These are phyloP conservation scores for Wallemia mellicola DNA, from an alignment of 1,284 basidiomycete genomes.

Conservation along the genomic window DNA sequence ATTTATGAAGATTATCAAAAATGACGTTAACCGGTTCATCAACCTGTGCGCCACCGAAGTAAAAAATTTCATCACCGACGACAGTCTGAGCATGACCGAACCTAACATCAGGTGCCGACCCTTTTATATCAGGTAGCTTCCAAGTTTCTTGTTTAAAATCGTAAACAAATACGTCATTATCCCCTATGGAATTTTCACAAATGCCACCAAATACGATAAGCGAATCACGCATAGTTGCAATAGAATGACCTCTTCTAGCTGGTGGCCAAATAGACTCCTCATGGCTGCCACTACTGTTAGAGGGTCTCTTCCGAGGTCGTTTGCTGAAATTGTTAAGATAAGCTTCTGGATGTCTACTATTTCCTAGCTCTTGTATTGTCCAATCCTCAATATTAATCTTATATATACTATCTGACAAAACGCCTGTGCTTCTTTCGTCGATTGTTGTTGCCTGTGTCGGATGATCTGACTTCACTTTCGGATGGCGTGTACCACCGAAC, in stretches of 20 bases:
- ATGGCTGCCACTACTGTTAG: background rate
- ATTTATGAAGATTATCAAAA: background rate
- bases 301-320: background rate
- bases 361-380: background rate
- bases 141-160: background rate
- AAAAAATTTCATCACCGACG: conserved; percentile 2
- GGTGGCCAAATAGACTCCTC: background rate
- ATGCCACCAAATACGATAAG: background rate
- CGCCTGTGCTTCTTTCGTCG: background rate
- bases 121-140: background rate
- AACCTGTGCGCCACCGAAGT: conserved; percentile 4
- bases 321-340: background rate
- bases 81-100: background rate
- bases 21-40: background rate
- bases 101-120: background rate
- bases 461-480: background rate
- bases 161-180: background rate
- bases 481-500: background rate
- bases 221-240: background rate
- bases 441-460: background rate
- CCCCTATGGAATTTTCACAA: background rate
- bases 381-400: background rate
- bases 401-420: background rate
- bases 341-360: background rate
- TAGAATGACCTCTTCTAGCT: background rate